Conservation (phyloP, 2,329 filamentous ascomycete genomes). For the Curvularia eragrostidis region DNA sequence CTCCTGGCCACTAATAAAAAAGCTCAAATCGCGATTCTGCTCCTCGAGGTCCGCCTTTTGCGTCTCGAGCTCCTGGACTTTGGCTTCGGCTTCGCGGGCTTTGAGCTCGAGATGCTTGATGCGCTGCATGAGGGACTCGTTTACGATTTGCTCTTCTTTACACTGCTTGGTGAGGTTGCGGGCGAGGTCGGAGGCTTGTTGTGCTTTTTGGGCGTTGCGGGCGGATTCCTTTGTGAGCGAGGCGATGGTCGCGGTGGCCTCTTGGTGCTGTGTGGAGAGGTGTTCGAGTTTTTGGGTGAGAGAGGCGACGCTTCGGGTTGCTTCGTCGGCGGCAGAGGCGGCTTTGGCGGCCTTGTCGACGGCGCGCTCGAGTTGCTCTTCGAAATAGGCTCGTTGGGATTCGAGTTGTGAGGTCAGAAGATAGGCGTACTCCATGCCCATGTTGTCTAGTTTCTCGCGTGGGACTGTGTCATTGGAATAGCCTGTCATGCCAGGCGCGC, state of each 20-base stretch:
- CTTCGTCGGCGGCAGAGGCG: conserved; percentile 68
- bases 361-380: conserved; percentile 87
- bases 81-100: conserved; percentile 62
- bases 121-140: conserved; percentile 79
- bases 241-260: conserved; percentile 64
- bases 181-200: conserved; percentile 77
- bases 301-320: conserved; percentile 58
- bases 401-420: conserved; percentile 92
- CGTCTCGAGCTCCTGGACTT: conserved; percentile 46
- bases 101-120: conserved; percentile 73
- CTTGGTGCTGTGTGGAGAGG: conserved; percentile 63
- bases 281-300: conserved; percentile 59
- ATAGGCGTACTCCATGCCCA: conserved; percentile 93
- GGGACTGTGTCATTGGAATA: conserved; percentile 71
- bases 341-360: conserved; percentile 87
- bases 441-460: conserved; percentile 74
- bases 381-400: conserved; percentile 90
- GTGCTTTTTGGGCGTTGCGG: conserved; percentile 61
- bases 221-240: conserved; percentile 74
- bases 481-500: conserved; percentile 50
- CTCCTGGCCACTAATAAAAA: conserved; percentile 85
- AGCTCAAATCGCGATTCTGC: conserved; percentile 83
- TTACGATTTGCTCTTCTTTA: conserved; percentile 86
- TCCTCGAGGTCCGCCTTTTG: conserved; percentile 78
- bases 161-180: conserved; percentile 76